Base-by-base conservation (phyloP, 164 flowering plant genomes). In the Magnolia officinalis region DNA sequence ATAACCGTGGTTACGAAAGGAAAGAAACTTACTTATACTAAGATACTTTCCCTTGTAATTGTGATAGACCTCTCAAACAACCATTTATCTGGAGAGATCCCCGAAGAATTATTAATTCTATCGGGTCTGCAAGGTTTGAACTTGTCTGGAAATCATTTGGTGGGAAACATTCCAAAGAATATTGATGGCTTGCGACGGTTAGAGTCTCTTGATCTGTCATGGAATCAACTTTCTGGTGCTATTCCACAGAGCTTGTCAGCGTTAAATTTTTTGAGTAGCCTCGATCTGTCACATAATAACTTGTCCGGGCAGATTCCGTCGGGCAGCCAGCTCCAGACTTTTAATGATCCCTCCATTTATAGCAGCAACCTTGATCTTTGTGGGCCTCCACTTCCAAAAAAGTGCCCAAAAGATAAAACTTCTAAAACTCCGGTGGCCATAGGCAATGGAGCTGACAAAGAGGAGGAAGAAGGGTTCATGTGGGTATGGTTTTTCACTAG, bases 41-140 rank as follows among this genome's bases (percentile, higher is more conserved):
- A 1, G 45, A 67, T 49, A 9, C 31, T 67, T 23, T 26, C 70
- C 10, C 70, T 67, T 23, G 37, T 67, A 8, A 23, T 4, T 14
- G n/a, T 9, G 7, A 7, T n/a, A 6, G 55, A 68, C 50, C 76
- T 82, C 5, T 63, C 78, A n/a, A 50, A 63, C 29, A 86, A 86
- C 24, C 37, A 29, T 2, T 63, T 83, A 0, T 83, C 81, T n/a
- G 72, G 72, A 1, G 18, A 18, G 19, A 20, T 70, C 16, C 72
- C 72, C 19, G 18, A 18, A 49, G 24, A 49, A 19, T n/a, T 70
- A 8, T 7, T 26, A 45, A 49, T 0, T n/a, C 52, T 70, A 13
- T 20, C 72, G 50, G 13, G 21, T 1, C 24, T 70, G 13, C 24
- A 3, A 19, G 72, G 4, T 8, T 55, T 75, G 77, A 68, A 75